Conservation (phyloP, 164 flowering plant species). For the Tetrastigma voinierianum region DNA sequence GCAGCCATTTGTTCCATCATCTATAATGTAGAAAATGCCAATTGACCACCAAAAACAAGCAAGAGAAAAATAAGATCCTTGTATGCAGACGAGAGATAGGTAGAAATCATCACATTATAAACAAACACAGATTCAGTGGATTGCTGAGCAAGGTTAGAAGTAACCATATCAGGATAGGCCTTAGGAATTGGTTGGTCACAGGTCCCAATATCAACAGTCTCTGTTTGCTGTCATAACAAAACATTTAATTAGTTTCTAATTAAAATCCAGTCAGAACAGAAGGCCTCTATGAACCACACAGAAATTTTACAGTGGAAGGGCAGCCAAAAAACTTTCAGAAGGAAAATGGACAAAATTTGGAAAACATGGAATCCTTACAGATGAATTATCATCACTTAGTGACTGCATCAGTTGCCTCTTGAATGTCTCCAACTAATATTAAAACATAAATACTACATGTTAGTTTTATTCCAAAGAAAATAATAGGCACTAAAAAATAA, state of each 20-base stretch:
- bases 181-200: conserved; percentile 69
- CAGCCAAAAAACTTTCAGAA: not conserved
- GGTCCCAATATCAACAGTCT: conserved; percentile 82
- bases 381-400: conserved; percentile 64
- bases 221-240: conserved; percentile 42
- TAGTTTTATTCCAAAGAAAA: not conserved
- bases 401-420: conserved; percentile 94
- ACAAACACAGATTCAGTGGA: too few species aligned
- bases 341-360: not conserved
- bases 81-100: not conserved
- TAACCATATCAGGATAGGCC: conserved; percentile 55
- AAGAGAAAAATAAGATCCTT: not conserved
- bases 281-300: not conserved
- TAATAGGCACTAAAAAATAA: too few species aligned
- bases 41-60: not conserved
- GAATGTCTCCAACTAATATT: conserved; percentile 81
- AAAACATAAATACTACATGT: not conserved
- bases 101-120: too few species aligned
- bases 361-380: conserved; percentile 49
- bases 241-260: not conserved
- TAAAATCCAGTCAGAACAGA: not conserved
- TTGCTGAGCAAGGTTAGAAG: not conserved
- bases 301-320: not conserved
- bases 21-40: conserved; percentile 19
- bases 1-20: conserved; percentile 54